Evolutionary conservation across 257 asterid species (phyloP).

Genomic region (Solanum paucissectum): DNA sequence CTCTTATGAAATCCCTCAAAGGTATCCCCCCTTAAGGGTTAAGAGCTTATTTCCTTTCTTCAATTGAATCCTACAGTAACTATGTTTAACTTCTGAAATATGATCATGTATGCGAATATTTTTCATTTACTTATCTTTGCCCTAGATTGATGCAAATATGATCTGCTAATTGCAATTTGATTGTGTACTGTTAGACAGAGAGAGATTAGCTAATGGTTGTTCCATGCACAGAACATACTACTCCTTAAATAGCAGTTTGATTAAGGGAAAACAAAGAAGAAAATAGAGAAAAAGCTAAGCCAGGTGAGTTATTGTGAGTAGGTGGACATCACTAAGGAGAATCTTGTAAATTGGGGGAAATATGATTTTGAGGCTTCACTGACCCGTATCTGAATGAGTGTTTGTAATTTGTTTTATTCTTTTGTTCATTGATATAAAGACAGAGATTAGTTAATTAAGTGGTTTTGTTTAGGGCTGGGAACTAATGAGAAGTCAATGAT

Average conservation of each 20-base stretch:
- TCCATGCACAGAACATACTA: background rate
- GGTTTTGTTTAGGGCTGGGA: conserved; percentile 37
- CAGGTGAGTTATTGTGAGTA: too few species aligned
- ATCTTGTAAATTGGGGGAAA: background rate
- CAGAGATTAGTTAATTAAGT: too few species aligned
- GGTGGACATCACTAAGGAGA: background rate
- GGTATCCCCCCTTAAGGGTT: conserved; percentile 17
- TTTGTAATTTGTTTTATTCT: background rate
- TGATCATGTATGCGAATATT: background rate
- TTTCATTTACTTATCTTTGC: too few species aligned
- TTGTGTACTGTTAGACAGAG: background rate
- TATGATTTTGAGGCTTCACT: background rate
- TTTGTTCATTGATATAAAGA: background rate
- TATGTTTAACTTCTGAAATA: background rate
- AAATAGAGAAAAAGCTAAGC: background rate
- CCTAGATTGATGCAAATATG: background rate
- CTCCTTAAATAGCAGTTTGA: background rate
- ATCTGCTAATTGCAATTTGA: background rate
- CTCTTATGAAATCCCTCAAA: conserved; percentile 37
- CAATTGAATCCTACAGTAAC: background rate
- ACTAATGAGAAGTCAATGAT: conserved; percentile 62
- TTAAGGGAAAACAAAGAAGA: too few species aligned
- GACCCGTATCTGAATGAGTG: background rate
- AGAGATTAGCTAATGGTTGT: background rate
- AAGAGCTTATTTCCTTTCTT: background rate